These are phyloP conservation scores for Pichia deserticola DNA, from an alignment of 805 yeast genomes.

Conservation along the genomic window DNA sequence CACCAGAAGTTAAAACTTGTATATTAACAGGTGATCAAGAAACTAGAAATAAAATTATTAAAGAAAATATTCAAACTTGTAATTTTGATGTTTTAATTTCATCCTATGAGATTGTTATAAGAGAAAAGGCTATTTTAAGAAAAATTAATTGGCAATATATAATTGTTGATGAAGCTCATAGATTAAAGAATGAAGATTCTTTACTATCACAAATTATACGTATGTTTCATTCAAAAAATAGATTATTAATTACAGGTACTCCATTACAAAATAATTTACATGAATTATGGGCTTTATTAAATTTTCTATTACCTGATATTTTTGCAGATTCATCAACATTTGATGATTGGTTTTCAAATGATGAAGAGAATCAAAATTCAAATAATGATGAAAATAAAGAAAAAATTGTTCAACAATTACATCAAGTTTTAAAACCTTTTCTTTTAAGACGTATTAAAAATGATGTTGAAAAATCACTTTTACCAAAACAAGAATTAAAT, in stretches of 20 bases:
- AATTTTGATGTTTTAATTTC: conserved; percentile 67
- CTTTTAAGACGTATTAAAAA: conserved; percentile 67
- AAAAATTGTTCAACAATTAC: conserved; percentile 55
- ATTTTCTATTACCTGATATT: conserved; percentile 71
- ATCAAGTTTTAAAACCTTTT: conserved; percentile 70
- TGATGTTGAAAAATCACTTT: conserved; percentile 71
- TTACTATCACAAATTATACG: conserved; percentile 67
- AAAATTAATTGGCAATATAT: conserved; percentile 74
- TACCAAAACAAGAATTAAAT: conserved; percentile 70
- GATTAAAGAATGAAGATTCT: conserved; percentile 73
- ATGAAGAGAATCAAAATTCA: conserved; percentile 23
- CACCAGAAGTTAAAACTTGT: conserved; percentile 67
- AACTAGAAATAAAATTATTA: conserved; percentile 48
- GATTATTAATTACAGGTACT: conserved; percentile 73
- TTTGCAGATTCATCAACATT: conserved; percentile 67
- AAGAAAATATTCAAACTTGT: conserved; percentile 43
- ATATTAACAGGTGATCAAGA: conserved; percentile 72
- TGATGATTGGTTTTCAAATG: conserved; percentile 61
- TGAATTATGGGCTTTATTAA: conserved; percentile 75
- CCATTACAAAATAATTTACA: conserved; percentile 75
- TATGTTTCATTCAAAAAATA: conserved; percentile 60
- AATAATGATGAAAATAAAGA: conserved; percentile 25
- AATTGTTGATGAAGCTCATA: conserved; percentile 75
- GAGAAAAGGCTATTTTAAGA: conserved; percentile 58
- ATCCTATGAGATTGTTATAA: conserved; percentile 70